These are phyloP conservation scores for Marasmius tenuissimus DNA, from an alignment of 1,284 basidiomycete species.

Conservation along the genomic window DNA sequence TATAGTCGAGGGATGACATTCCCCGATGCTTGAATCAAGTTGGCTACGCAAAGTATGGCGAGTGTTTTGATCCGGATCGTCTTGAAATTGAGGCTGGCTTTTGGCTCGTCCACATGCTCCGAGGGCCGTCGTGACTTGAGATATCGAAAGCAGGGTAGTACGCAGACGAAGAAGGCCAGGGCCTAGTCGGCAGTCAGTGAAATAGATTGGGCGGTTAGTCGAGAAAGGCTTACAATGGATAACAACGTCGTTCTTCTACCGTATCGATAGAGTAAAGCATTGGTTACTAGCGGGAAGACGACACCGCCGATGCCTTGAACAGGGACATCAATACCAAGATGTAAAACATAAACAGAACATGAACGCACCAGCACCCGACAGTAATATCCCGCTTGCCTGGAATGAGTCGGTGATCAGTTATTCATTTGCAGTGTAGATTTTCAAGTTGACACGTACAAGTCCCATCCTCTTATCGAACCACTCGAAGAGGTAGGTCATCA, in stretches of 20 bases:
- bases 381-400: not conserved
- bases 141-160: not conserved
- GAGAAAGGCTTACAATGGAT: not conserved
- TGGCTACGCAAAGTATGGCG: not conserved
- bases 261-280: not conserved
- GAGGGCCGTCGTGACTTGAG: not conserved
- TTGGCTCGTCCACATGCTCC: not conserved
- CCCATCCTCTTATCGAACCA: not conserved
- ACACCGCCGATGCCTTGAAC: not conserved
- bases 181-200: not conserved
- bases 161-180: not conserved
- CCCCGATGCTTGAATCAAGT: not conserved
- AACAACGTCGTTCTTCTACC: not conserved
- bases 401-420: not conserved
- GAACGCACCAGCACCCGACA: not conserved
- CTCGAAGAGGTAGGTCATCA: not conserved
- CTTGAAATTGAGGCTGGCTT: not conserved
- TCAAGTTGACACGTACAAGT: not conserved
- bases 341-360: not conserved
- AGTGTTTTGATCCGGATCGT: not conserved
- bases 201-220: not conserved
- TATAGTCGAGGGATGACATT: not conserved
- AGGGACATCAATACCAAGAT: not conserved
- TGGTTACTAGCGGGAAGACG: not conserved
- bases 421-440: not conserved